These are phyloP conservation scores for Botryotinia globosa DNA, from an alignment of 2,329 filamentous ascomycete genomes.

Conservation along the genomic window DNA sequence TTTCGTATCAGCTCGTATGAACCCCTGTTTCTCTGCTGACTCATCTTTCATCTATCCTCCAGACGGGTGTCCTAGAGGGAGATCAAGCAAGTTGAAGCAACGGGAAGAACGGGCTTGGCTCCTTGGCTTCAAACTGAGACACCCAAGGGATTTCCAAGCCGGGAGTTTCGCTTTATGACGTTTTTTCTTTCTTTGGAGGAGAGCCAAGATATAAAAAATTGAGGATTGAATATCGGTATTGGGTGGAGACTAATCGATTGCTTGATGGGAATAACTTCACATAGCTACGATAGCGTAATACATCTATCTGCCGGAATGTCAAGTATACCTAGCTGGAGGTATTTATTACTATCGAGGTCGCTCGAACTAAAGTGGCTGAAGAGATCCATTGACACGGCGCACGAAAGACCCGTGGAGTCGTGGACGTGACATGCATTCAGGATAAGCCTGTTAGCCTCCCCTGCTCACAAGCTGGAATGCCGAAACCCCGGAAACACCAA, in stretches of 20 bases:
- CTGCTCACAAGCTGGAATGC: not conserved
- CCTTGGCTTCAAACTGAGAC: not conserved
- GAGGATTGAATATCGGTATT: not conserved
- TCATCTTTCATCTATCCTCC: not conserved
- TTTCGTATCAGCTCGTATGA: not conserved
- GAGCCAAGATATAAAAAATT: not conserved
- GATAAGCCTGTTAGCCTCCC: not conserved
- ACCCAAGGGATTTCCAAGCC: not conserved
- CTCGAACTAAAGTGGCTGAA: not conserved
- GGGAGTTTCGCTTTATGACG: not conserved
- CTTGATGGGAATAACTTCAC: not conserved
- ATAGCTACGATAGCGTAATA: not conserved
- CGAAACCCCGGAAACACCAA: conserved; percentile 7
- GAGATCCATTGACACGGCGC: not conserved
- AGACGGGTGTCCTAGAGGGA: no score
- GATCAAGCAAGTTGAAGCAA: no score
- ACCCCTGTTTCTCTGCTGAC: not conserved
- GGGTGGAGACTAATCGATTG: not conserved
- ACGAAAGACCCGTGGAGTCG: no score
- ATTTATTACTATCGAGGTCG: not conserved
- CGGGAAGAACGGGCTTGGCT: conserved; percentile 10
- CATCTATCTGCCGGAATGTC: not conserved
- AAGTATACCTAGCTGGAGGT: not conserved
- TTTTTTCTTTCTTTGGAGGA: not conserved
- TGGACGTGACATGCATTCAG: no score